phyloP scores from a whole-genome alignment of 768 basidiomycete genomes.

The Leccinum incarnatum region DNA sequence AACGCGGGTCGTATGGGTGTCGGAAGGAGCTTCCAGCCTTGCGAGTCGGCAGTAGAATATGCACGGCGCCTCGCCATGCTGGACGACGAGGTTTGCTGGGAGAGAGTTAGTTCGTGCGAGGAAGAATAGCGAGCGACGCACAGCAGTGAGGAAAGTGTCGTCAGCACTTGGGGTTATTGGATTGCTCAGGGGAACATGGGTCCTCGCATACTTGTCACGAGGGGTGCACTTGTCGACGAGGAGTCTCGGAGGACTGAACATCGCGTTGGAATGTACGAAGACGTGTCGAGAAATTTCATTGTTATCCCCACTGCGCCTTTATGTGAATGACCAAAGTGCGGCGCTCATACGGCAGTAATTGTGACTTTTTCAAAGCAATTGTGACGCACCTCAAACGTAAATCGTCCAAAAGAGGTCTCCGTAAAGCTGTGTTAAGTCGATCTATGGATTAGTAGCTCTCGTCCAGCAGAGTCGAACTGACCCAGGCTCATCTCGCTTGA shows the following conservation, averaged over 20 bases:
- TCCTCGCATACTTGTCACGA: slow-evolving; percentile 33
- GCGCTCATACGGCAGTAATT: slow-evolving; percentile 17
- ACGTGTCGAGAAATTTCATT: not conserved
- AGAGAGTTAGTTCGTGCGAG: not conserved
- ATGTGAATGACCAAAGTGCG: slow-evolving; percentile 20
- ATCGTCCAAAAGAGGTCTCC: slow-evolving; percentile 11
- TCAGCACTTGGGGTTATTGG: slow-evolving; percentile 29
- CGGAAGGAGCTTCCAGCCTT: slow-evolving; percentile 31
- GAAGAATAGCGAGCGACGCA: slow-evolving; percentile 6
- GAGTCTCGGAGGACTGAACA: slow-evolving; percentile 26
- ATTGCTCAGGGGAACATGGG: slow-evolving; percentile 27
- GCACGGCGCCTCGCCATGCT: slow-evolving; percentile 28
- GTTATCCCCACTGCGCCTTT: slow-evolving; percentile 17
- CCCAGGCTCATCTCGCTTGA: slow-evolving; percentile 19
- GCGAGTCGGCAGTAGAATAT: slow-evolving; percentile 33
- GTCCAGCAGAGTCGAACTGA: not conserved
- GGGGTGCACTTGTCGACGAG: slow-evolving; percentile 35
- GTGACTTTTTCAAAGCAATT: slow-evolving; percentile 10
- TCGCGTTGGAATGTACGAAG: slow-evolving; percentile 5
- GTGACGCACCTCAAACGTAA: slow-evolving; percentile 25
- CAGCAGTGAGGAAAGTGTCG: slow-evolving; percentile 24
- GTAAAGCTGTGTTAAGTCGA: slow-evolving; percentile 13
- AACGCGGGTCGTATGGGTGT: slow-evolving; percentile 34
- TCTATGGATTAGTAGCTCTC: not conserved
- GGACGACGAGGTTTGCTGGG: slow-evolving; percentile 17